Conservation (phyloP, 139 green algal genomes). For the Haematococcus sp. region DNA sequence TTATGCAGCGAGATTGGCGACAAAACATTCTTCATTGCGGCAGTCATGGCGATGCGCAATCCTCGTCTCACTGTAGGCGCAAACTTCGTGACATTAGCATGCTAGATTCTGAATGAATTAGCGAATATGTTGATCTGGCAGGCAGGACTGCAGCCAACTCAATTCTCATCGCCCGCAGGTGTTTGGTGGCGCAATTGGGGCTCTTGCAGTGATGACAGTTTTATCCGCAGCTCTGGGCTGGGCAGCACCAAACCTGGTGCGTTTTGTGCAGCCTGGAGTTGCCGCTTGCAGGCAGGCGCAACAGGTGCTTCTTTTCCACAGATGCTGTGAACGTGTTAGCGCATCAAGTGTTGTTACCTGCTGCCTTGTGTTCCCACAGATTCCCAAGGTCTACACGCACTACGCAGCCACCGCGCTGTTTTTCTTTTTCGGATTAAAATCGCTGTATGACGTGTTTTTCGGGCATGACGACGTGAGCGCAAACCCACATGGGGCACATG, state of each 20-base stretch:
- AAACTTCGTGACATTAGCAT: neutral
- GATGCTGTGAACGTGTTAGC: neutral
- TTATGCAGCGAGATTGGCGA: slow-evolving; percentile 82
- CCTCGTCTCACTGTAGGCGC: slow-evolving; percentile 59
- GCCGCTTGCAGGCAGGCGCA: neutral
- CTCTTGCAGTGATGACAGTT: slow-evolving; percentile 90
- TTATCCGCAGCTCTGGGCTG: slow-evolving; percentile 84
- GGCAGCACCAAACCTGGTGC: slow-evolving; percentile 81
- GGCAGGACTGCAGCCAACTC: neutral
- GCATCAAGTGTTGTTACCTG: neutral
- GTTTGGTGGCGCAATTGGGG: slow-evolving; percentile 75
- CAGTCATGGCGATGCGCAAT: slow-evolving; percentile 88
- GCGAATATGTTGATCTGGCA: too few species aligned
- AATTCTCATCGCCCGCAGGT: slow-evolving; percentile 55
- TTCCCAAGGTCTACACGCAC: slow-evolving; percentile 86
- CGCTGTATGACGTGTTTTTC: slow-evolving; percentile 71
- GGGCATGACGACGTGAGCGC: slow-evolving; percentile 37
- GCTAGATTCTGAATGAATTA: too few species aligned
- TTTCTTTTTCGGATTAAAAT: slow-evolving; percentile 85
- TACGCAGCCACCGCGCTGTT: slow-evolving; percentile 83
- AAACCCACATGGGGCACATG: neutral
- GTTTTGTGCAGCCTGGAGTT: slow-evolving; percentile 20
- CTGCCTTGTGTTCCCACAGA: slow-evolving; percentile 40
- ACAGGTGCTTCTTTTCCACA: neutral
- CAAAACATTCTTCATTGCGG: slow-evolving; percentile 98